Evolutionary conservation across 441 rosid genomes (phyloP), one percentile per base, ranked within the genome.

Genomic region (Gossypium trilobum): DNA sequence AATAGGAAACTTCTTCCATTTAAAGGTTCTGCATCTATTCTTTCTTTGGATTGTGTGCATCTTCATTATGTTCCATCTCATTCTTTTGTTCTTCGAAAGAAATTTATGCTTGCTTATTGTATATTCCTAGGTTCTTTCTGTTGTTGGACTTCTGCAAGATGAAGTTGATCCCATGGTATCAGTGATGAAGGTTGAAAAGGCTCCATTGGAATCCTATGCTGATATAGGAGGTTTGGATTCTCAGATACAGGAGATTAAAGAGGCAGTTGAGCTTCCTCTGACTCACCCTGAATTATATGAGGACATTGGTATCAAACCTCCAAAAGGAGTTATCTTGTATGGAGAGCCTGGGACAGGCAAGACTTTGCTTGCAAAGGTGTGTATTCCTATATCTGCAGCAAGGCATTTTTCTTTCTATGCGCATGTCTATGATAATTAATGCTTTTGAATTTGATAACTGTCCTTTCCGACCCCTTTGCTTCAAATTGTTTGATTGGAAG

Each of bases 151-250:
- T 77, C 89, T 94, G 25, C 97, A 94, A 82, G 97, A 94, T 82
- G 99, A 94, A 68, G 99, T 94, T 52, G 99, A 95, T 82, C 97
- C 97, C 27, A 95, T 95, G 98, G 99, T 92, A 74, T 94, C 97
- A 17, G 99, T 94, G 68, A 94, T 94, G 99, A 94, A 94, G 81
- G 99, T 94, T 22, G 99, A 94, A 81, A 92, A 92, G 87, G 99
- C 99, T 79, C 99, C 99, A 5, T 71, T 92, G 85, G 99, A 94
- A 73, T 95, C 97, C 2, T 95, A 92, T 83, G 97, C 97, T 22
- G 99, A 95, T 68, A 91, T 95, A 70, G 99, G 99, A 74, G 99
- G 99, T 71, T 83, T 92, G 71, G 96, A 95, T 85, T 93, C 98
- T 74, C 99, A 95, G 81, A 95, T 92, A 73, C 99, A 95, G 81